Conservation (phyloP, 345 rosid genomes). For the Populus ilicifolia region DNA sequence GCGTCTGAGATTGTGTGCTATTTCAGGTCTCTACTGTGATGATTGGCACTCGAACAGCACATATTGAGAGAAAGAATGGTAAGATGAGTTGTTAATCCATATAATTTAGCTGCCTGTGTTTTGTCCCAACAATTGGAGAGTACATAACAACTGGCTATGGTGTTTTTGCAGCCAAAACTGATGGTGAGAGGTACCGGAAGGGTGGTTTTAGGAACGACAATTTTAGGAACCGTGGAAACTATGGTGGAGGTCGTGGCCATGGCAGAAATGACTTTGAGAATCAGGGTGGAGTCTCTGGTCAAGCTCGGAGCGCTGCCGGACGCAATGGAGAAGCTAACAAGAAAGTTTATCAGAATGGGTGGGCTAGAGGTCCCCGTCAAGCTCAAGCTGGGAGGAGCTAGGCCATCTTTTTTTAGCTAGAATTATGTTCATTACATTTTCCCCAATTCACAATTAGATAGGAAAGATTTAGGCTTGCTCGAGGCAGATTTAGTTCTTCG, state of each 20-base stretch:
- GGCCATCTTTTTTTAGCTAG: not conserved
- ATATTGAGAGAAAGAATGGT: slow-evolving; percentile 79
- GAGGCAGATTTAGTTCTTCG: slow-evolving; percentile 2
- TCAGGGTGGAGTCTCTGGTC: slow-evolving; percentile 16
- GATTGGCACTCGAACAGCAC: slow-evolving; percentile 60
- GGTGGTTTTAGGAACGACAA: slow-evolving; percentile 8
- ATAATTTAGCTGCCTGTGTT: not conserved
- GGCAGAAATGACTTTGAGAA: slow-evolving; percentile 20
- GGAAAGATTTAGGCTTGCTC: not conserved
- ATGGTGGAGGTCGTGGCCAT: slow-evolving; percentile 9
- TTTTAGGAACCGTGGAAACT: slow-evolving; percentile 15
- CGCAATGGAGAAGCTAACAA: slow-evolving; percentile 16
- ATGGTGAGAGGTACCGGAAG: slow-evolving; percentile 17
- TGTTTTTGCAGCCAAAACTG: slow-evolving; percentile 13
- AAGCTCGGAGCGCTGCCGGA: not conserved
- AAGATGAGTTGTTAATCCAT: slow-evolving; percentile 8
- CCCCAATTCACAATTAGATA: not conserved
- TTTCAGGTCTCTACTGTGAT: slow-evolving; percentile 45
- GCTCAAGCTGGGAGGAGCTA: slow-evolving; percentile 6
- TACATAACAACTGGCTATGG: not conserved
- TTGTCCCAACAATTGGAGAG: not conserved
- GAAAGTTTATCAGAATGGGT: slow-evolving; percentile 16
- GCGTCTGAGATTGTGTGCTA: not conserved
- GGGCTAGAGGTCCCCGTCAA: slow-evolving; percentile 11
- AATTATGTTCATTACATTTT: slow-evolving; percentile 5